These are phyloP conservation scores for Nitzschia sp. DNA, from an alignment of 108 stramenopile species.

Conservation along the genomic window DNA sequence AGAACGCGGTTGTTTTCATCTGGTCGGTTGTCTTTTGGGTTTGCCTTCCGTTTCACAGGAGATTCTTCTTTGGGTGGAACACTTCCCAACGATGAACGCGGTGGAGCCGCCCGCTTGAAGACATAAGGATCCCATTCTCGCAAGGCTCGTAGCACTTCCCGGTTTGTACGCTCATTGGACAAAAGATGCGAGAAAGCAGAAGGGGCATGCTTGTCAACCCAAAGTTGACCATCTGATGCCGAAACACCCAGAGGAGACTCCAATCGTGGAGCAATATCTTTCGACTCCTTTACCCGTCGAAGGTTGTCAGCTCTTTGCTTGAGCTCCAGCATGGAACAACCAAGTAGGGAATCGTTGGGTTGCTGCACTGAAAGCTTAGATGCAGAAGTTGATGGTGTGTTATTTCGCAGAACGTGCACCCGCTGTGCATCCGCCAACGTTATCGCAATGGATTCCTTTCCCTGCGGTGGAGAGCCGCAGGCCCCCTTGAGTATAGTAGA, in stretches of 20 bases:
- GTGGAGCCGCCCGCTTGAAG: conserved; percentile 73
- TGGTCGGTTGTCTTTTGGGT: conserved; percentile 64
- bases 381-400: conserved; percentile 25
- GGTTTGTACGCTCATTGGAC: conserved; percentile 91
- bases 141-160: conserved; percentile 87
- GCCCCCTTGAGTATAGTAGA: not conserved
- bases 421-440: conserved; percentile 31
- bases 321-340: not conserved
- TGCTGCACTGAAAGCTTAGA: conserved; percentile 1
- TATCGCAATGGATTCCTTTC: conserved; percentile 14
- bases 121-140: conserved; percentile 94
- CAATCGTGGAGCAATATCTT: not conserved
- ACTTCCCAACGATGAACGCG: conserved; percentile 33
- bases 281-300: conserved; percentile 6
- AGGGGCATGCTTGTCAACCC: conserved; percentile 94
- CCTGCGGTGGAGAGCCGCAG: not conserved
- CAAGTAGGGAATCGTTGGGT: conserved; percentile 29
- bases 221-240: conserved; percentile 43
- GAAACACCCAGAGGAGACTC: not conserved
- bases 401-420: conserved; percentile 4
- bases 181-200: conserved; percentile 82
- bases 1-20: conserved; percentile 72
- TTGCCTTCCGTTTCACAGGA: conserved; percentile 5
- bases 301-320: conserved; percentile 3
- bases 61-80: conserved; percentile 21